These are phyloP conservation scores for Phytomonas sp. DNA, from an alignment of 208 protist species.

Conservation along the genomic window DNA sequence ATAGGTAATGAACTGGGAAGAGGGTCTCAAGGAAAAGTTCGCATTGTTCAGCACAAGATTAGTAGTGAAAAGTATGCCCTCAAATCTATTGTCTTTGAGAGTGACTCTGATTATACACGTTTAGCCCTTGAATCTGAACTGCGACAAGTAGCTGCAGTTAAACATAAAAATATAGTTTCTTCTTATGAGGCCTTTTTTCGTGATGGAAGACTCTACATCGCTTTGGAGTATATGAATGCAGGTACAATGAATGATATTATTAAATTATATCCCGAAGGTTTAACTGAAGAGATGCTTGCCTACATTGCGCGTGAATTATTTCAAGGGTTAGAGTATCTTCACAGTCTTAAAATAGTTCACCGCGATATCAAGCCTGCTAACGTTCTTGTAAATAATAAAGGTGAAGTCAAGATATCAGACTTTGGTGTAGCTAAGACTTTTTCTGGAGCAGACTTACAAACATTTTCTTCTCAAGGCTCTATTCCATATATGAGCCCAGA, in stretches of 20 bases:
- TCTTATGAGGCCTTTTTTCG: constrained; percentile 89
- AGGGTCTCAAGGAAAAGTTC: constrained; percentile 83
- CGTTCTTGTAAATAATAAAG: constrained; percentile 93
- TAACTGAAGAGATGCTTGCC: constrained; percentile 73
- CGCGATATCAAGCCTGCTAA: constrained; percentile 96
- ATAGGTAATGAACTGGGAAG: constrained; percentile 72
- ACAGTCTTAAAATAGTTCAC: constrained; percentile 88
- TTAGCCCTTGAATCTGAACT: constrained; percentile 68
- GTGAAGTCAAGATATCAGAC: constrained; percentile 95
- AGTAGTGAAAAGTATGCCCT: constrained; percentile 78
- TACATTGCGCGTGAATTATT: constrained; percentile 83
- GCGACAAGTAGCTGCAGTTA: constrained; percentile 70
- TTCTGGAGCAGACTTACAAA: constrained; percentile 65
- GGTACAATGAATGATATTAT: constrained; percentile 86
- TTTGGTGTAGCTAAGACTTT: constrained; percentile 93
- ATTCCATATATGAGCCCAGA: constrained; percentile 93
- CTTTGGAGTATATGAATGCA: constrained; percentile 86
- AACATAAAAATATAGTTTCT: constrained; percentile 83
- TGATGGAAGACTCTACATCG: constrained; percentile 80
- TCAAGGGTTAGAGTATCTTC: constrained; percentile 75
- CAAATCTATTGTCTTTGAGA: constrained; percentile 77
- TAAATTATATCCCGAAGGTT: constrained; percentile 44
- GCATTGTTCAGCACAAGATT: constrained; percentile 62
- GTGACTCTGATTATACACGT: constrained; percentile 64
- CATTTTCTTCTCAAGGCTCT: constrained; percentile 85